Conservation (phyloP, 139 green algal genomes). For the Edaphochlamys debaryana region DNA sequence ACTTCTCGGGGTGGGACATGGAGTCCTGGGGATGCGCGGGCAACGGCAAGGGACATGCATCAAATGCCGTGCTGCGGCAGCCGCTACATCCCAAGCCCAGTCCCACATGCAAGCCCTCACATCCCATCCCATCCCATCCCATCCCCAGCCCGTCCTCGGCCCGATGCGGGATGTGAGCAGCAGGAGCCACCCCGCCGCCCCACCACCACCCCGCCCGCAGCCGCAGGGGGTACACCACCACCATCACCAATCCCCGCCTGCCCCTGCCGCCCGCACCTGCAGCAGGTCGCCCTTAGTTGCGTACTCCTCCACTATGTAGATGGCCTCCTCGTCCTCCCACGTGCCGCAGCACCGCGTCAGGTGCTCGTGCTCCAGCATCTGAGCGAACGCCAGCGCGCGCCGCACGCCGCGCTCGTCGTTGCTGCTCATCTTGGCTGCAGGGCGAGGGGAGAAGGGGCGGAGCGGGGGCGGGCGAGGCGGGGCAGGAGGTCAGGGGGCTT, state of each 20-base stretch:
- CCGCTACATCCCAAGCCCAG: too few species aligned
- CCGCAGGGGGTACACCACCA: too few species aligned
- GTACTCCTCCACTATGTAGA: slow-evolving; percentile 72
- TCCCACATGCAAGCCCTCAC: too few species aligned
- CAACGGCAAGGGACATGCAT: too few species aligned
- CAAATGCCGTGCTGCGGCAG: not conserved
- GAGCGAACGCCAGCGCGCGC: slow-evolving; percentile 44
- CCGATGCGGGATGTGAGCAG: too few species aligned
- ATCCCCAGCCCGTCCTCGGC: too few species aligned
- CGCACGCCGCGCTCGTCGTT: slow-evolving; percentile 53
- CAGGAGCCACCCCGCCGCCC: too few species aligned
- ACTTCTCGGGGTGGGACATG: slow-evolving; percentile 49
- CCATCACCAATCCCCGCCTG: too few species aligned
- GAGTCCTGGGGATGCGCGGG: slow-evolving; percentile 42
- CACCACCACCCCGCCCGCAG: too few species aligned
- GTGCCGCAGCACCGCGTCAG: slow-evolving; percentile 49
- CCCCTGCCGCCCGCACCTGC: not conserved
- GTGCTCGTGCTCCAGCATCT: slow-evolving; percentile 51
- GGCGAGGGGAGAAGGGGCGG: too few species aligned
- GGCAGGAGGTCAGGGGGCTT: not conserved
- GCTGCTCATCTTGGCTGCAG: slow-evolving; percentile 49
- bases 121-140: too few species aligned
- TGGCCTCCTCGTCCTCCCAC: slow-evolving; percentile 57
- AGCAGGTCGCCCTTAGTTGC: slow-evolving; percentile 61
- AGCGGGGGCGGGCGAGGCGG: too few species aligned